Evolutionary conservation across 352 stramenopile species (phyloP), one percentile per base, ranked within the genome.

Genomic region (Phytophthora crassamura): DNA sequence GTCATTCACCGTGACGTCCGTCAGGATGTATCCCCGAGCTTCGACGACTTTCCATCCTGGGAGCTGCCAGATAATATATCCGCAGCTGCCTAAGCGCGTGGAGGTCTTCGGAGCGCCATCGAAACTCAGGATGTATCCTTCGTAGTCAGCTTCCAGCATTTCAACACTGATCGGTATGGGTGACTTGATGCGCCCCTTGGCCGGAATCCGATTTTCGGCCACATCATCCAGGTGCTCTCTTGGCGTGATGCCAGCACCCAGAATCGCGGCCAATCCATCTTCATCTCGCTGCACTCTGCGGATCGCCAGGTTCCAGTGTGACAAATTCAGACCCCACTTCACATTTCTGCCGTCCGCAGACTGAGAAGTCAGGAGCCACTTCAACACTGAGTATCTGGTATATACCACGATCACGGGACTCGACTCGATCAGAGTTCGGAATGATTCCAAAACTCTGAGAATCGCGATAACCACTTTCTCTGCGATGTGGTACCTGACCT

Each of bases 1-100:
- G 3, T 64, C 55, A 16, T 56, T 64, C 1, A 64, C 55, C 0
- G 55, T 64, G 5, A 64, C 55, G 34, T 63, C 43, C 5, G 40
- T 22, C 34, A 64, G 15, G 7, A 18, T 8, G 8, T 41, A 56
- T 7, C 55, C 43, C 4, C 16, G 43, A 2, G 43, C 43, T 8
- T 22, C 12, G 4, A 42, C 3, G 7, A 62, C 15, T 6, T 28
- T 11, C 42, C 54, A 63, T n/a, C 35, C 54, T 12, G 54, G 42
- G 0, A 55, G n/a, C n/a, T 63, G 0, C 56, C 56, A 64, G 5
- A 50, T 11, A 5, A 64, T n/a, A 43, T 45, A 64, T 6, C 56
- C 45, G 12, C 46, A 53, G n/a, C 47, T 59, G 1, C 58, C 47
- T 4, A 30, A 14, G 3, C 39, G 39, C 1, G 45, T 57, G 1